These are phyloP conservation scores for Rhodotorula sp. DNA, from an alignment of 1,284 basidiomycete genomes.

Conservation along the genomic window DNA sequence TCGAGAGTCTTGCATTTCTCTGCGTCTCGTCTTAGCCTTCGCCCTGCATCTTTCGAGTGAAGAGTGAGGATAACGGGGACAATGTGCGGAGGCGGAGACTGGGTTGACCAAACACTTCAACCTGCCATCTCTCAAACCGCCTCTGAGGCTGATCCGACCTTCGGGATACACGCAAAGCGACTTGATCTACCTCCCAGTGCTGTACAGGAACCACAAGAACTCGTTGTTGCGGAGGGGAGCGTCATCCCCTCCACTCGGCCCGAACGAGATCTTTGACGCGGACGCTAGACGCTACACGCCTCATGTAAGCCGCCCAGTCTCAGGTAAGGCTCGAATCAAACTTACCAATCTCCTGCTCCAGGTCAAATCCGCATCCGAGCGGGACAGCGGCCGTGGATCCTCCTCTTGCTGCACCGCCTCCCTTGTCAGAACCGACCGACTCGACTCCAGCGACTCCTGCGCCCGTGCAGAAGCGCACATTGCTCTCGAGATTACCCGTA, in stretches of 20 bases:
- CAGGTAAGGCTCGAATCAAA: not conserved
- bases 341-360: not conserved
- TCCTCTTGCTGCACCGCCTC: not conserved
- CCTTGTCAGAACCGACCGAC: not conserved
- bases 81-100: no score
- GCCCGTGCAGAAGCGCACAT: not conserved
- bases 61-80: no score
- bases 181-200: no score
- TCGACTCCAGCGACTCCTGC: not conserved
- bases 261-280: not conserved
- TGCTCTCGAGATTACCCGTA: conserved; percentile 2
- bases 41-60: no score
- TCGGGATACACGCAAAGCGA: no score
- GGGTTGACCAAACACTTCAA: no score
- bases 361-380: not conserved
- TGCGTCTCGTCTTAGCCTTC: not conserved
- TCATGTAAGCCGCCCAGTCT: not conserved
- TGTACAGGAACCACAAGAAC: no score
- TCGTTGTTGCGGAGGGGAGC: no score
- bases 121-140: no score
- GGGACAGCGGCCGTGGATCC: not conserved
- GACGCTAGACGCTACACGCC: not conserved
- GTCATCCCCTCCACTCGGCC: not conserved
- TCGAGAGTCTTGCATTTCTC: conserved; percentile 2
- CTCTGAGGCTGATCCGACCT: no score